Evolutionary conservation across 306 rosid species (phyloP).

Genomic region (Clitoria ternatea): DNA sequence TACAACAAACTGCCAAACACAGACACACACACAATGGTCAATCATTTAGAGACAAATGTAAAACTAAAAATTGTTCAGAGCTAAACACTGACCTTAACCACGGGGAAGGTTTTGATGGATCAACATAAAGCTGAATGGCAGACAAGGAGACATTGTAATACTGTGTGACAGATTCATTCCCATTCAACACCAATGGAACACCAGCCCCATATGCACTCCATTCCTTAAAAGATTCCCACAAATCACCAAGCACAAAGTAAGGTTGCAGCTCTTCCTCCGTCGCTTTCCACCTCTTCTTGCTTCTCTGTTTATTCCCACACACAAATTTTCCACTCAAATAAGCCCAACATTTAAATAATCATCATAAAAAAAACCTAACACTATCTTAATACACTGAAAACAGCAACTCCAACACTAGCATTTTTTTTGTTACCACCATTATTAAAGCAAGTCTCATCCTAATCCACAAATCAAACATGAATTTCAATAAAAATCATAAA

Average conservation of each 20-base stretch:
- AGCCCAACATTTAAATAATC: slow-evolving; percentile 9
- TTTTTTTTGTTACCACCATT: not conserved
- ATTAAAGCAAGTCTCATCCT: not conserved
- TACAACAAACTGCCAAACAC: not conserved
- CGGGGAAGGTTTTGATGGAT: slow-evolving; percentile 49
- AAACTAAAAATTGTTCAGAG: not conserved
- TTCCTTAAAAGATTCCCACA: slow-evolving; percentile 73
- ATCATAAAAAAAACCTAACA: not conserved
- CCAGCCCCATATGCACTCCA: slow-evolving; percentile 83
- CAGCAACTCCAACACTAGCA: not conserved
- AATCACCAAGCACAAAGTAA: slow-evolving; percentile 67
- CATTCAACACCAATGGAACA: slow-evolving; percentile 64
- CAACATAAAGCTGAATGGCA: slow-evolving; percentile 65
- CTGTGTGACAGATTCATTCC: slow-evolving; percentile 65
- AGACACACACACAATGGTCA: not conserved
- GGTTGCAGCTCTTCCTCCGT: slow-evolving; percentile 43
- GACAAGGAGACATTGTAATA: slow-evolving; percentile 73
- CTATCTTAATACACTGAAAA: not conserved
- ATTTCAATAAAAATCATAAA: not conserved
- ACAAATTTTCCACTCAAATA: not conserved
- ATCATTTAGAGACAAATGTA: not conserved
- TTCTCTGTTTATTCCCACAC: slow-evolving; percentile 40
- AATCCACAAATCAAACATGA: not conserved
- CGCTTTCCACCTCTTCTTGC: slow-evolving; percentile 48
- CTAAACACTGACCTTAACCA: slow-evolving; percentile 42